Evolutionary conservation across 306 rosid genomes (phyloP), one percentile per base, ranked within the genome.

Genomic region (Nissolia schottii): DNA sequence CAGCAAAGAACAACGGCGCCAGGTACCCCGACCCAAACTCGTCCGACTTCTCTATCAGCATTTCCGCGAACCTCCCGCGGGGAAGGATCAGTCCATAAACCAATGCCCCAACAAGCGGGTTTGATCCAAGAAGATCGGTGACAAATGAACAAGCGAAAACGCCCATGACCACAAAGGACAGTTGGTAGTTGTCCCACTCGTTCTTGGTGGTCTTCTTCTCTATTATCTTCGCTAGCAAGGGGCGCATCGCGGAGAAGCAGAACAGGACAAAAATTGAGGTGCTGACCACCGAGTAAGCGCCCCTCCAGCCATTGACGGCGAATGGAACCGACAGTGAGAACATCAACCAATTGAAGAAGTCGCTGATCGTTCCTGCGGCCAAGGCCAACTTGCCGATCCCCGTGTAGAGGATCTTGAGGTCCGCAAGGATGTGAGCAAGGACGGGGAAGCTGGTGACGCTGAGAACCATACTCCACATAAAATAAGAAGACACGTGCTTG

Each of bases 391-490:
- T 65, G 0, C 88, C 88, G 9, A 84, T 56, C 14, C 75, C 77
- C 0, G 85, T 81, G 1, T 81, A 75, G 16, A 84, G 79, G 8
- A 84, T 83, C 55, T 84, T 84, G 24, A 84, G 81, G 45, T 81
- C 79, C 2, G 79, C 57, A 4, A 84, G 81, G 66, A 84, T 70
- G 13, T 45, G 83, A 12, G 83, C 60, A 18, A 84, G 77, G 28
- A 81, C 46, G 0, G 88, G 88, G 38, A 74, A 81, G 56, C 83
- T 77, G 0, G 88, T 84, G 70, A 84, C 67, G 48, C 70, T 73
- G 3, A 23, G 75, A 9, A 38, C 62, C 31, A 74, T 70, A 18
- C 64, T n/a, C 78, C 82, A 84, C 11, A 84, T 74, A 5, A 84
- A 1, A 69, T 66, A 84, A 0, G 78, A 84, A 0, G 78, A 75